phyloP scores from a whole-genome alignment of 2,329 filamentous ascomycete genomes.

The Cryphonectria naterciae region DNA sequence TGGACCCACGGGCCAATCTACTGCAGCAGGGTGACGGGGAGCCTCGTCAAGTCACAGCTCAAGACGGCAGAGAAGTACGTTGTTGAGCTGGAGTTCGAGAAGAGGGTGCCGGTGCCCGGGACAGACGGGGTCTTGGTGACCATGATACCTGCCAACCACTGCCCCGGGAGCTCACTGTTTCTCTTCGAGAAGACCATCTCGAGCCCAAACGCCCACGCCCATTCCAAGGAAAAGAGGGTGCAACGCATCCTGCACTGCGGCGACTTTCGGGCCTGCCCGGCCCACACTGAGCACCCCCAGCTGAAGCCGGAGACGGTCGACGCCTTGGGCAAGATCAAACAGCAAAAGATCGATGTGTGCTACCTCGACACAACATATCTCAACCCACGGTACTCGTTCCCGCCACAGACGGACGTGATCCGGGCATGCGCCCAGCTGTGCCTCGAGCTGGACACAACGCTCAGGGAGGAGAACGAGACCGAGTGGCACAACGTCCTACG shows the following conservation, averaged over 20 bases:
- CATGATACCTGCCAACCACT: slow-evolving; percentile 97
- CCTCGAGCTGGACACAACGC: slow-evolving; percentile 48
- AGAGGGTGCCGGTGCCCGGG: slow-evolving; percentile 75
- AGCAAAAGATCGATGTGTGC: slow-evolving; percentile 92
- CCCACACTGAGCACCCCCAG: slow-evolving; percentile 80
- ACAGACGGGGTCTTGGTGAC: slow-evolving; percentile 85
- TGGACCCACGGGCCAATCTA: slow-evolving; percentile 97
- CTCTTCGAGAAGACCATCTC: slow-evolving; percentile 81
- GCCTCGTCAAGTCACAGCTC: slow-evolving; percentile 84
- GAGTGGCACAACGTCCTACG: slow-evolving; percentile 51
- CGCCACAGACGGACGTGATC: slow-evolving; percentile 85
- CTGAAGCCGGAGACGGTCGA: slow-evolving; percentile 77
- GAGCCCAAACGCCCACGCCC: slow-evolving; percentile 14
- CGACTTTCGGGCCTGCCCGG: slow-evolving; percentile 89
- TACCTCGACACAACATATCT: slow-evolving; percentile 98
- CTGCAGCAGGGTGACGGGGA: slow-evolving; percentile 90
- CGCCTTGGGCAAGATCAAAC: slow-evolving; percentile 68
- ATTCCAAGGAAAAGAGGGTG: slow-evolving; percentile 57
- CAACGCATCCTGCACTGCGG: slow-evolving; percentile 93
- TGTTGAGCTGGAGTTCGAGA: slow-evolving; percentile 82
- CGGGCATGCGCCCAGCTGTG: slow-evolving; percentile 86
- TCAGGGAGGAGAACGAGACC: slow-evolving; percentile 45
- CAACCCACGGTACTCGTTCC: slow-evolving; percentile 93
- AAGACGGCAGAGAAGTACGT: slow-evolving; percentile 86
- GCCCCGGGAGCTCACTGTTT: slow-evolving; percentile 91